phyloP scores from a whole-genome alignment of 2,329 filamentous ascomycete species.

The Aplosporella prunicola region DNA sequence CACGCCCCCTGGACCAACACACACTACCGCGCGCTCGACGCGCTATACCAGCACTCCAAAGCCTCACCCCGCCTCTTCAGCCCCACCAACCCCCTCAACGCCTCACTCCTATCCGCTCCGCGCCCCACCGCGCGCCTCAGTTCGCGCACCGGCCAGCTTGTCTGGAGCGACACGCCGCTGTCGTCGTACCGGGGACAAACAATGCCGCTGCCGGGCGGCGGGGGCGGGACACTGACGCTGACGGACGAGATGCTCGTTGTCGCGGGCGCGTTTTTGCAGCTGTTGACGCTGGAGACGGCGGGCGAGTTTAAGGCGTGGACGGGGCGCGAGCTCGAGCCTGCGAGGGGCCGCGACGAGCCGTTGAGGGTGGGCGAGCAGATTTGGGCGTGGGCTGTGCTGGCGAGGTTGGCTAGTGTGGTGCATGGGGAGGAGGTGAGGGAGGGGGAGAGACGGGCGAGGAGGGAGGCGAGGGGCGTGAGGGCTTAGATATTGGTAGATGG shows the following conservation, averaged over 20 bases:
- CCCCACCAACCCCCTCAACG: conserved; percentile 19
- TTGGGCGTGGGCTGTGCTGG: too few species aligned
- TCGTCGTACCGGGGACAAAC: conserved; percentile 5
- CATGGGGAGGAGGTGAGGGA: too few species aligned
- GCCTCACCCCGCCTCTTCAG: conserved; percentile 24
- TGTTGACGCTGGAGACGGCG: conserved; percentile 4
- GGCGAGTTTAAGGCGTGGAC: neutral
- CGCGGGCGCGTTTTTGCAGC: conserved; percentile 15
- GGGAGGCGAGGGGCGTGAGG: too few species aligned
- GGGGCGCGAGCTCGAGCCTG: neutral
- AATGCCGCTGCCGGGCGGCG: conserved; percentile 23
- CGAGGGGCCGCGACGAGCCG: too few species aligned
- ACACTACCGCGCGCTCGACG: conserved; percentile 30
- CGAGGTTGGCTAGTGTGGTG: too few species aligned
- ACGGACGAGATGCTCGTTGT: conserved; percentile 24
- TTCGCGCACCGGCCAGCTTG: neutral
- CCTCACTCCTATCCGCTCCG: conserved; percentile 20
- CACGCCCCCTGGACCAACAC: conserved; percentile 31
- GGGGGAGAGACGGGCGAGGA: too few species aligned
- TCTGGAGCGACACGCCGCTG: neutral
- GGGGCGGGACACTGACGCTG: conserved; percentile 22
- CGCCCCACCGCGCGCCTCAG: conserved; percentile 16
- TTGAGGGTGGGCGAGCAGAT: too few species aligned
- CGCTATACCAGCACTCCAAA: conserved; percentile 24
- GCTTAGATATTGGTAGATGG: too few species aligned